Evolutionary conservation across 345 rosid species (phyloP), one percentile per base, ranked within the genome.

Genomic region (Lenwebbia sp.): DNA sequence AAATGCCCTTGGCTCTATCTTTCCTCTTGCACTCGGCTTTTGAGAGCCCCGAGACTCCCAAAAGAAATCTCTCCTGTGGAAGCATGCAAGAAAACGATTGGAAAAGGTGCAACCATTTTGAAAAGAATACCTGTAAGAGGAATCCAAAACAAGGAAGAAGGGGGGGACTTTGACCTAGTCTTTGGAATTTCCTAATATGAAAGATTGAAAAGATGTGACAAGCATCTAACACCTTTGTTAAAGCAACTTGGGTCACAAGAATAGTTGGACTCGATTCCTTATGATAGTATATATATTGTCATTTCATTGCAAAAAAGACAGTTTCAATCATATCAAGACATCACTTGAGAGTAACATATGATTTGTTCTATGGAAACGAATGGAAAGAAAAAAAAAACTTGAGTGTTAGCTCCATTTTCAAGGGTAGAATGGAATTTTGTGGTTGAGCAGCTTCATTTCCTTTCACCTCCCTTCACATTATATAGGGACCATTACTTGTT

Each of bases 191-290:
- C 60, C 60, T 87, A 88, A 75, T 84, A 83, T 83, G 85, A 85
- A 87, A 87, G 85, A 88, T 86, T 89, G 84, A 89, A 88, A 91
- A 90, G 88, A 93, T 75, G 93, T 89, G 89, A 87, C 86, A 86
- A 89, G 90, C 91, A 90, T 90, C 91, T 84, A 84, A 84, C 87
- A 52, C 84, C 91, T 89, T 90, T 87, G 84, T 85, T 88, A 86
- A 93, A 87, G 91, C 88, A 87, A 86, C 75, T 65, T 84, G 86
- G 84, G 82, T 75, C 86, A 89, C 83, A 56, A 86, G 87, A 84
- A 91, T 87, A 90, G 85, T 83, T 88, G 90, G 91, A 87, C 90
- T 90, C 54, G 92, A 91, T 91, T 92, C 94, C 90, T 91, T 88
- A 47, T 82, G 81, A 84, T 62, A 88, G 88, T 85, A 58, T 51